phyloP scores from a whole-genome alignment of 495 filamentous ascomycete species.

The Neurospora sp. region DNA sequence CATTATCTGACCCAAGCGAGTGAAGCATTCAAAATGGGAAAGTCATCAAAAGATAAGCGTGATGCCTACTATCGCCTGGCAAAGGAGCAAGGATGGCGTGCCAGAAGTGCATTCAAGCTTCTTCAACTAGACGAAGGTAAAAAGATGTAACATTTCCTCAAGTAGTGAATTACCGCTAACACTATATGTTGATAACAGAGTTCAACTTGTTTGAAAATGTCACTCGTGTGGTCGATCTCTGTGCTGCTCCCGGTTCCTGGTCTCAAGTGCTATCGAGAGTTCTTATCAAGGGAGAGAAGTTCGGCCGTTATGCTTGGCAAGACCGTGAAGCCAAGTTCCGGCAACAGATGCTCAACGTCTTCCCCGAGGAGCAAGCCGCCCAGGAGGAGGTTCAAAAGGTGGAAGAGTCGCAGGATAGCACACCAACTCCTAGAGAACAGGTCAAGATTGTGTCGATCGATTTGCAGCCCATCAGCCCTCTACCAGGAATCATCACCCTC shows the following conservation, averaged over 20 bases:
- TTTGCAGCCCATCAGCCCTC: conserved; percentile 85
- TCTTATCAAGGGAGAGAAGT: conserved; percentile 83
- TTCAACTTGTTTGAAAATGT: conserved; percentile 86
- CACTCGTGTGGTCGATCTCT: conserved; percentile 91
- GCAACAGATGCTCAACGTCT: conserved; percentile 42
- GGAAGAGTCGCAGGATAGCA: background rate
- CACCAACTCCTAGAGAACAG: conserved; percentile 44
- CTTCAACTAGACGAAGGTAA: conserved; percentile 81
- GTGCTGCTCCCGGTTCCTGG: conserved; percentile 94
- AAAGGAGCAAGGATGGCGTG: conserved; percentile 97
- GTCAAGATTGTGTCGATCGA: conserved; percentile 95
- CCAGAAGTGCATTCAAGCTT: conserved; percentile 91
- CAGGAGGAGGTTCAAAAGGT: conserved; percentile 8
- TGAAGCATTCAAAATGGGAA: conserved; percentile 58
- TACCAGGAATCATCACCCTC: conserved; percentile 83
- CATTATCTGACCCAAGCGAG: background rate
- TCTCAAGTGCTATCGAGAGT: conserved; percentile 90
- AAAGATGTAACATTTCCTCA: background rate
- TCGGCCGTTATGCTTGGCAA: conserved; percentile 74
- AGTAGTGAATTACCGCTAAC: background rate
- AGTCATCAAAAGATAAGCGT: conserved; percentile 97
- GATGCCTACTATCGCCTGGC: conserved; percentile 96
- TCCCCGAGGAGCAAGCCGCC: conserved; percentile 18
- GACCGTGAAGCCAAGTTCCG: conserved; percentile 59
- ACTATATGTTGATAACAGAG: conserved; percentile 32